phyloP scores from a whole-genome alignment of 2,329 filamentous ascomycete genomes.

The Aspergillus intermedius region DNA sequence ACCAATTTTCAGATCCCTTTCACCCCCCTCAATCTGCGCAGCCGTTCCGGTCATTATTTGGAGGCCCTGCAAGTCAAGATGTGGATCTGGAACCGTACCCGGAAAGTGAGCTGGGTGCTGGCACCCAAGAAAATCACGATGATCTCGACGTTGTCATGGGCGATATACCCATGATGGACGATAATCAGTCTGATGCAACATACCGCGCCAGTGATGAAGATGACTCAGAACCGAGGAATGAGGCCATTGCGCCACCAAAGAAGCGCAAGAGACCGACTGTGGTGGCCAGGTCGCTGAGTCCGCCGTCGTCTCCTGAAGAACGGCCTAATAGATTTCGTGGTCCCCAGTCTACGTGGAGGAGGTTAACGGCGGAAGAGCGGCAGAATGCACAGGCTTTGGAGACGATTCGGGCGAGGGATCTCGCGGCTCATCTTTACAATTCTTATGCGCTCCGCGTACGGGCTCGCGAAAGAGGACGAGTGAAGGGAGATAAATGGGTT shows the following conservation, averaged over 20 bases:
- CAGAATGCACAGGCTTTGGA: conserved; percentile 58
- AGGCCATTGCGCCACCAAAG: not conserved
- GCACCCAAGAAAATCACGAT: conserved; percentile 7
- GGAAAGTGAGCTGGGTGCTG: conserved; percentile 3
- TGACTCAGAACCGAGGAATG: conserved; percentile 3
- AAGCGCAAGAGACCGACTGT: not conserved
- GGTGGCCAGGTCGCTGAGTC: not conserved
- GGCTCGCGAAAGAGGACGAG: conserved; percentile 11
- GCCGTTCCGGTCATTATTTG: conserved; percentile 25
- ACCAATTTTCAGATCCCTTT: conserved; percentile 9
- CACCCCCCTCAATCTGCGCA: conserved; percentile 24
- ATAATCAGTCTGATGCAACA: conserved; percentile 18
- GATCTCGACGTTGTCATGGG: conserved; percentile 17
- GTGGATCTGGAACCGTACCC: conserved; percentile 9
- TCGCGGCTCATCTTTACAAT: conserved; percentile 74
- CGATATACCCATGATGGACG: conserved; percentile 11
- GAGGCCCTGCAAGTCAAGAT: conserved; percentile 20
- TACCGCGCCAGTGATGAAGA: conserved; percentile 17
- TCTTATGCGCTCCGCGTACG: conserved; percentile 60
- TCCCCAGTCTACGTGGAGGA: conserved; percentile 62
- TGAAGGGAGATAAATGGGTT: conserved; percentile 3
- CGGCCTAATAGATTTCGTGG: conserved; percentile 72
- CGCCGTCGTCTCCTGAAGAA: conserved; percentile 12
- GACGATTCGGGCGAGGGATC: conserved; percentile 57
- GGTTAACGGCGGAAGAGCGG: conserved; percentile 85